phyloP scores from a whole-genome alignment of 78 protist genomes.

The Dictyostelium firmibasis region DNA sequence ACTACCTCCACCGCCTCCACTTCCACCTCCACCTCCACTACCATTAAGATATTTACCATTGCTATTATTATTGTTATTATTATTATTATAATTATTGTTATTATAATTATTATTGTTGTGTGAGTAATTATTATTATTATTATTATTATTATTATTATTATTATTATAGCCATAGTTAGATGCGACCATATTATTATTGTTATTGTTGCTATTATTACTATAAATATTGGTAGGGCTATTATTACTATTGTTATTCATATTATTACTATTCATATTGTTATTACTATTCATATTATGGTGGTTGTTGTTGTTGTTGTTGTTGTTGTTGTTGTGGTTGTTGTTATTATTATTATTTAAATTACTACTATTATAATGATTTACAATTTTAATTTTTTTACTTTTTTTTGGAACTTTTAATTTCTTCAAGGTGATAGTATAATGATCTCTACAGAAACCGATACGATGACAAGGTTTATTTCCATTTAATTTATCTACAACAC shows the following conservation, averaged over 20 bases:
- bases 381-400: slow-evolving; percentile 5
- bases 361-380: neutral
- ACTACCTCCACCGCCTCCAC: neutral
- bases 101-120: neutral
- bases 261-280: neutral
- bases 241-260: neutral
- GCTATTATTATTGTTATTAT: neutral
- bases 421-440: neutral
- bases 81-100: too few relatives aligned
- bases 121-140: neutral
- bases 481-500: neutral
- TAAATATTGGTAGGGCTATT: too few relatives aligned
- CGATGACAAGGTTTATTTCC: neutral
- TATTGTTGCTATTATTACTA: too few relatives aligned
- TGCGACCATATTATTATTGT: neutral
- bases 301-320: neutral
- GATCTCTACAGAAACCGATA: neutral
- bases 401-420: neutral
- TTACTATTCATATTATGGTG: neutral
- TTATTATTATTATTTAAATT: neutral
- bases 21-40: neutral
- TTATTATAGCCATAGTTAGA: neutral
- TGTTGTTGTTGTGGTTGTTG: neutral
- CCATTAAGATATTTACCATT: neutral
- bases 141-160: neutral